A percentile compares a stretch with the other conserved stretches of the same genome.
phyloP scores from a whole-genome alignment of 805 yeast genomes.

The Lipomyces japonicus region DNA sequence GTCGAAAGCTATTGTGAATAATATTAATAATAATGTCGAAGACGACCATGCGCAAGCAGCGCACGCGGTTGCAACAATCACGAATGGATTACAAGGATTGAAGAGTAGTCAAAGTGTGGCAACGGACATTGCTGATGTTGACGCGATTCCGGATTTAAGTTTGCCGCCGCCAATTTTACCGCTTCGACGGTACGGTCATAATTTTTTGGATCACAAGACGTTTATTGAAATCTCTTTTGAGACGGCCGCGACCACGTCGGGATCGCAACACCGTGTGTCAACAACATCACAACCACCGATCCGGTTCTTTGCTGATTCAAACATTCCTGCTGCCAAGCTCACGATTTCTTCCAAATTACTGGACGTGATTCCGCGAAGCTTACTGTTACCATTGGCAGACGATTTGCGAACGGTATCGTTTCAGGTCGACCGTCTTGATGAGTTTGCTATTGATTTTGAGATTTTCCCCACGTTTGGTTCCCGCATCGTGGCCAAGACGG shows the following conservation, averaged over 20 bases:
- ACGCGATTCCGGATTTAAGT: slow-evolving; percentile 82
- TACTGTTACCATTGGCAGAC: slow-evolving; percentile 72
- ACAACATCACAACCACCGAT: slow-evolving; percentile 40
- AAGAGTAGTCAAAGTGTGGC: no score
- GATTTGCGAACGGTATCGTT: slow-evolving; percentile 68
- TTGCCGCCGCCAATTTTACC: slow-evolving; percentile 97
- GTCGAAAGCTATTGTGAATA: neutral
- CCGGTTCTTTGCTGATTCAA: slow-evolving; percentile 43
- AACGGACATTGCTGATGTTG: slow-evolving; percentile 42
- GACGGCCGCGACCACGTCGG: slow-evolving; percentile 33
- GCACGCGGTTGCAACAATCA: neutral
- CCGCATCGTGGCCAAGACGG: slow-evolving; percentile 80
- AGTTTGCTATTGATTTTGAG: slow-evolving; percentile 47
- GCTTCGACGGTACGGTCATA: slow-evolving; percentile 89
- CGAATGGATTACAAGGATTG: no score
- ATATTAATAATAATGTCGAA: neutral
- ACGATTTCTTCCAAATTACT: slow-evolving; percentile 67
- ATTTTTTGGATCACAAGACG: slow-evolving; percentile 84
- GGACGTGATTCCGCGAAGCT: slow-evolving; percentile 83
- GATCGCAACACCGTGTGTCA: neutral
- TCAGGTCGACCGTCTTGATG: slow-evolving; percentile 25
- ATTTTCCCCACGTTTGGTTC: slow-evolving; percentile 94
- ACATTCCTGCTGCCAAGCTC: slow-evolving; percentile 52
- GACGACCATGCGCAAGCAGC: neutral
- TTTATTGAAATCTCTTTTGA: slow-evolving; percentile 73